These are phyloP conservation scores for Gnomoniopsis smithogilvyi DNA, from an alignment of 2,329 filamentous ascomycete species.

Conservation along the genomic window DNA sequence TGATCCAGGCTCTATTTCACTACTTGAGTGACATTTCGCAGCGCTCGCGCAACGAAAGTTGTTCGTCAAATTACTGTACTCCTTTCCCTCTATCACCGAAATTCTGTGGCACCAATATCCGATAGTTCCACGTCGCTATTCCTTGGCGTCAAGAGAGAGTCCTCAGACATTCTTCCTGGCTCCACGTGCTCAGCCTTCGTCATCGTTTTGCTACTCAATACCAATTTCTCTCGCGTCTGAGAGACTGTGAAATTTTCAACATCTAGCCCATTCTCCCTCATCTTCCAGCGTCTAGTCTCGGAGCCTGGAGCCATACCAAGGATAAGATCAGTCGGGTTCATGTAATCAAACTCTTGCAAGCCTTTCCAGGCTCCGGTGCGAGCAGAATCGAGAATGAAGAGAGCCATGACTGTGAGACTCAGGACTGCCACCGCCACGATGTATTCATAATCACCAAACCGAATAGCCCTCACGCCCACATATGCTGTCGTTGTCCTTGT, in stretches of 20 bases:
- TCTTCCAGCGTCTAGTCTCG: neutral
- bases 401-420: neutral
- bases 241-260: neutral
- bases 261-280: neutral
- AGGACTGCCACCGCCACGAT: neutral
- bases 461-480: neutral
- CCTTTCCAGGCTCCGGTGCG: neutral
- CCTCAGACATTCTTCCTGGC: neutral
- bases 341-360: neutral
- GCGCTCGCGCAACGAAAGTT: too few relatives aligned
- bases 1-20: too few relatives aligned
- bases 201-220: neutral
- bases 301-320: neutral
- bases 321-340: neutral
- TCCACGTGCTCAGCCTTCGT: neutral
- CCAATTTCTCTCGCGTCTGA: neutral
- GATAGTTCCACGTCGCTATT: neutral
- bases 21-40: too few relatives aligned
- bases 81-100: too few relatives aligned
- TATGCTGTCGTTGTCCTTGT: neutral
- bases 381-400: neutral
- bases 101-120: neutral
- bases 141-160: neutral
- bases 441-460: neutral
- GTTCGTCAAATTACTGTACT: too few relatives aligned